Conservation (phyloP, 257 asterid species). For the Nicotiana knightiana region DNA sequence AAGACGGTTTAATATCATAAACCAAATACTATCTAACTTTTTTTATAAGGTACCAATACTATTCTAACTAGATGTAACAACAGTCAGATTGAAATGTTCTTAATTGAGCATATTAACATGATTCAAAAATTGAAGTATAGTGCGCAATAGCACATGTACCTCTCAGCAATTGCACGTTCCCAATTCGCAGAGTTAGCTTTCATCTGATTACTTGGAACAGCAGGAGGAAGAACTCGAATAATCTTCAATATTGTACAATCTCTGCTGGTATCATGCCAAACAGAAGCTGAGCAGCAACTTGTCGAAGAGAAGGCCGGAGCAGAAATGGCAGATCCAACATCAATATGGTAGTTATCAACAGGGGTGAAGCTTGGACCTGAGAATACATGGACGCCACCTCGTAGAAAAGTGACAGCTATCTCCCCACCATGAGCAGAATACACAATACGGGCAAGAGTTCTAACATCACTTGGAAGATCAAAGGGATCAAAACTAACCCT, state of each 20-base stretch:
- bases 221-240: slow-evolving; percentile 91
- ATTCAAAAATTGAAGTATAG: neutral
- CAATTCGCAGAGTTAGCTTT: slow-evolving; percentile 78
- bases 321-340: slow-evolving; percentile 90
- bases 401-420: slow-evolving; percentile 90
- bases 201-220: slow-evolving; percentile 62
- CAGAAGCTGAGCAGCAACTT: slow-evolving; percentile 98
- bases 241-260: slow-evolving; percentile 83
- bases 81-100: neutral
- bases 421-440: slow-evolving; percentile 99
- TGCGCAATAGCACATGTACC: slow-evolving; percentile 39
- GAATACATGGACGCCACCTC: slow-evolving; percentile 80
- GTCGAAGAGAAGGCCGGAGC: slow-evolving; percentile 98
- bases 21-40: neutral
- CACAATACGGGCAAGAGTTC: slow-evolving; percentile 94
- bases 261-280: slow-evolving; percentile 83
- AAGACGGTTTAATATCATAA: slow-evolving; percentile 1
- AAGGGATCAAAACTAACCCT: slow-evolving; percentile 88
- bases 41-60: neutral
- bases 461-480: slow-evolving; percentile 92
- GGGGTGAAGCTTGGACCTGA: slow-evolving; percentile 72
- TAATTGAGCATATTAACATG: neutral
- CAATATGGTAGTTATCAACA: slow-evolving; percentile 76
- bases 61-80: neutral
- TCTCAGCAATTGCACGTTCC: slow-evolving; percentile 99